Evolutionary conservation across 768 basidiomycete genomes (phyloP).

Genomic region (Lentinula raphanica): DNA sequence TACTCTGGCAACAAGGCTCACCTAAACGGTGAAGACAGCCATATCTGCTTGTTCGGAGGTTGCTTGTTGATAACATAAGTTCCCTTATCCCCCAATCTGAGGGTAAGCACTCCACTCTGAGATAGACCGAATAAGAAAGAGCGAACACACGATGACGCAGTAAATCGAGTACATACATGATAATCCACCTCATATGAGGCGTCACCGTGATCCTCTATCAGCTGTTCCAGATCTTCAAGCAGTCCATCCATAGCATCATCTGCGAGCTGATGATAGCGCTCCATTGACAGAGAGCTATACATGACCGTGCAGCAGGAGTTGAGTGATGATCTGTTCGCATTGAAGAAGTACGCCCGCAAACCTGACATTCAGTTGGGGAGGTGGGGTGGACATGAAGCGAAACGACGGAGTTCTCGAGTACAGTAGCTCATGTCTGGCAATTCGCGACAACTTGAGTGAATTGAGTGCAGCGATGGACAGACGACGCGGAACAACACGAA

Average conservation of each 20-base stretch:
- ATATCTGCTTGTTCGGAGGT: conserved; percentile 95
- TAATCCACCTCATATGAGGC: conserved; percentile 81
- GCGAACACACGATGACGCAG: neutral
- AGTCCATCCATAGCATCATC: conserved; percentile 75
- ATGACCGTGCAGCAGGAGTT: neutral
- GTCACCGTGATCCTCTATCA: conserved; percentile 57
- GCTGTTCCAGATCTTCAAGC: conserved; percentile 66
- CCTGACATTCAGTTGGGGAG: conserved; percentile 56
- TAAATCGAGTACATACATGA: conserved; percentile 60
- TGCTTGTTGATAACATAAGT: conserved; percentile 98
- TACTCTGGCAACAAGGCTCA: conserved; percentile 24
- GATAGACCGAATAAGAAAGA: neutral
- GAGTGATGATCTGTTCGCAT: neutral
- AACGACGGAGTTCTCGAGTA: neutral
- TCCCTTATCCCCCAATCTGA: conserved; percentile 67
- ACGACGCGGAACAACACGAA: conserved; percentile 2
- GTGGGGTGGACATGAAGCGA: conserved; percentile 44
- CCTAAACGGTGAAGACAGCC: conserved; percentile 89
- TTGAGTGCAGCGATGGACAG: neutral
- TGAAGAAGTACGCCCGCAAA: conserved; percentile 19
- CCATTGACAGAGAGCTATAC: conserved; percentile 48
- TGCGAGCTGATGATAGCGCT: conserved; percentile 65
- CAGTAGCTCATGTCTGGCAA: neutral
- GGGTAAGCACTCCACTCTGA: conserved; percentile 88
- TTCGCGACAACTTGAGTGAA: neutral